Percentiles rank a stretch among this genome's conserved stretches.
Conservation (phyloP, 768 basidiomycete species). For the Macrolepiota dolichaula region DNA sequence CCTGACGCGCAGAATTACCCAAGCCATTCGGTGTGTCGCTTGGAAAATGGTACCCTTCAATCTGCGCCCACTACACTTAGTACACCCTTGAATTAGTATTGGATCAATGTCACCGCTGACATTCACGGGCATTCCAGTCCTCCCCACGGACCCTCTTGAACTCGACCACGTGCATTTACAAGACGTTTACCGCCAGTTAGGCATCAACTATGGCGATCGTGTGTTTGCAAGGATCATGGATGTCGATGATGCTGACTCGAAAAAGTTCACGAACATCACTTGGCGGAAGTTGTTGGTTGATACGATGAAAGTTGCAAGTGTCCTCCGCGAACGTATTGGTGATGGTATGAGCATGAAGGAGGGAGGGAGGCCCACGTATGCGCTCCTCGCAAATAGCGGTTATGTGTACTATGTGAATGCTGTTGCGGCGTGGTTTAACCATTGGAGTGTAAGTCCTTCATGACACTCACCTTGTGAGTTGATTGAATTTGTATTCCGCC, state of each 20-base stretch:
- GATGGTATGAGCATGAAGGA: not conserved
- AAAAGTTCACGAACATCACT: not conserved
- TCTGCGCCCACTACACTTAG: too few relatives aligned
- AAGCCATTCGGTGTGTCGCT: not conserved
- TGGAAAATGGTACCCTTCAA: too few relatives aligned
- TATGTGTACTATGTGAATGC: conserved; percentile 10
- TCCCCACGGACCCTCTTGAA: conserved; percentile 8
- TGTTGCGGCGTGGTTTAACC: conserved; percentile 10
- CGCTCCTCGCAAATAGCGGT: conserved; percentile 9
- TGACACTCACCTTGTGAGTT: not conserved
- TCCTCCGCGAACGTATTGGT: not conserved
- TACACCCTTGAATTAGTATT: too few relatives aligned
- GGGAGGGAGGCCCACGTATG: not conserved
- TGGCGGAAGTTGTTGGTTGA: conserved; percentile 9
- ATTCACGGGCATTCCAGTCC: conserved; percentile 5
- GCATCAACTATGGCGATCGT: conserved; percentile 9
- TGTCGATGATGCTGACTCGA: conserved; percentile 1
- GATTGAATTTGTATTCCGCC: not conserved
- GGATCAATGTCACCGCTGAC: not conserved
- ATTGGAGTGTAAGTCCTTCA: conserved; percentile 4
- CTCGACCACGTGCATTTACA: conserved; percentile 1
- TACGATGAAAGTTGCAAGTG: not conserved
- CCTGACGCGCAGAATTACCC: not conserved
- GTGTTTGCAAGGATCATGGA: conserved; percentile 10
- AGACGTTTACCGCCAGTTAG: conserved; percentile 10